phyloP scores from a whole-genome alignment of 2,329 filamentous ascomycete species.

The Purpureocillium takamizusanense region DNA sequence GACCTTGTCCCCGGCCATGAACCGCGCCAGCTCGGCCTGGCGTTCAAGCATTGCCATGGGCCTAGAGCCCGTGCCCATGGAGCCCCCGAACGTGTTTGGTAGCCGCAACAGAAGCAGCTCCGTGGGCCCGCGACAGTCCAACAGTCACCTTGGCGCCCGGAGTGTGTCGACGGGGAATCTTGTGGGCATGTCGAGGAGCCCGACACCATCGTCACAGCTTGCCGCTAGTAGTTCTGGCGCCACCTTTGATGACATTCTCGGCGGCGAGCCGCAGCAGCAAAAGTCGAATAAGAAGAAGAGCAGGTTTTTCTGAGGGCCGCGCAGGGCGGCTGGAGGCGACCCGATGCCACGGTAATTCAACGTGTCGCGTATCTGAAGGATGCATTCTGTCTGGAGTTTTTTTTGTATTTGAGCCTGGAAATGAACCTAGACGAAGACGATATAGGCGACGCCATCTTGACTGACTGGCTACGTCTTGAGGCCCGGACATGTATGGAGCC shows the following conservation, averaged over 20 bases:
- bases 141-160: slow-evolving; percentile 21
- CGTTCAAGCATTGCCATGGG: slow-evolving; percentile 35
- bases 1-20: slow-evolving; percentile 27
- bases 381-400: neutral
- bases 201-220: slow-evolving; percentile 10
- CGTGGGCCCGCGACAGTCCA: slow-evolving; percentile 21
- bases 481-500: neutral
- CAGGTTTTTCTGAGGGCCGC: slow-evolving; percentile 25
- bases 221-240: slow-evolving; percentile 20
- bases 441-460: too few species aligned
- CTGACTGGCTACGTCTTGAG: too few species aligned
- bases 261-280: slow-evolving; percentile 20
- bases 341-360: too few species aligned
- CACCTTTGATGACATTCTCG: slow-evolving; percentile 42
- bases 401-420: neutral
- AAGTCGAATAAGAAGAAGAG: slow-evolving; percentile 28
- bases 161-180: slow-evolving; percentile 27
- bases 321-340: too few species aligned
- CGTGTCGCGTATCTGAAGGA: neutral
- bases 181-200: slow-evolving; percentile 14
- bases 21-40: slow-evolving; percentile 21
- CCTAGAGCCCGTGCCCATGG: slow-evolving; percentile 31
- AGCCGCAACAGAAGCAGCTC: slow-evolving; percentile 26
- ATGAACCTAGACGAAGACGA: neutral
- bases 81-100: slow-evolving; percentile 18